phyloP scores from a whole-genome alignment of 2,329 filamentous ascomycete genomes.

The Aspergillus costaricaensis region DNA sequence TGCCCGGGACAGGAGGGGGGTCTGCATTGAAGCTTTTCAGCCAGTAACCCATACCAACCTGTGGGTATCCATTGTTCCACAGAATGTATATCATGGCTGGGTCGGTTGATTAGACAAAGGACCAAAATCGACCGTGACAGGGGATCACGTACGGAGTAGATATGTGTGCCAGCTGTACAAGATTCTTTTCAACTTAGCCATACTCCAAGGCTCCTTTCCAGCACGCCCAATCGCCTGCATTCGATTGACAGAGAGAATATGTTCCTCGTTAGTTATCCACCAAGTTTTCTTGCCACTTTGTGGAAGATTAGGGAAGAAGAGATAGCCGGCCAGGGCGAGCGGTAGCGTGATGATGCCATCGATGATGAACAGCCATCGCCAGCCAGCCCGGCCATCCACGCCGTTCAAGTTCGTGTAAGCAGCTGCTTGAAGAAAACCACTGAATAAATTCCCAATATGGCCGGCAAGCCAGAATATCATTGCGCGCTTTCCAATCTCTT shows the following conservation, averaged over 20 bases:
- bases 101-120: neutral
- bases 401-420: constrained; percentile 29
- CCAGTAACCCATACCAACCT: constrained; percentile 47
- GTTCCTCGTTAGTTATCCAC: constrained; percentile 29
- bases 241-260: constrained; percentile 27
- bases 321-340: constrained; percentile 25
- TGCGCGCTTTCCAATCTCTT: constrained; percentile 27
- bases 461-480: constrained; percentile 28
- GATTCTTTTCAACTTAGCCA: constrained; percentile 37
- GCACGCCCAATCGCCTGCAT: constrained; percentile 41
- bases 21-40: constrained; percentile 44
- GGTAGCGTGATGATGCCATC: constrained; percentile 30
- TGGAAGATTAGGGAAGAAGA: constrained; percentile 25
- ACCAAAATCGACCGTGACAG: neutral
- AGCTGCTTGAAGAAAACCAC: constrained; percentile 26
- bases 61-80: constrained; percentile 43
- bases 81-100: constrained; percentile 39
- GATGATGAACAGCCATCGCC: constrained; percentile 34
- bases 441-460: constrained; percentile 23
- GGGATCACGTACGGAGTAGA: constrained; percentile 32
- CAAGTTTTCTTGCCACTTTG: constrained; percentile 26
- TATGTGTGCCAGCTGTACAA: constrained; percentile 45
- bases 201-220: constrained; percentile 40
- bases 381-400: constrained; percentile 25
- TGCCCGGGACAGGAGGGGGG: constrained; percentile 40